phyloP scores from a whole-genome alignment of 1,284 basidiomycete genomes.

The Malassezia sympodialis region DNA sequence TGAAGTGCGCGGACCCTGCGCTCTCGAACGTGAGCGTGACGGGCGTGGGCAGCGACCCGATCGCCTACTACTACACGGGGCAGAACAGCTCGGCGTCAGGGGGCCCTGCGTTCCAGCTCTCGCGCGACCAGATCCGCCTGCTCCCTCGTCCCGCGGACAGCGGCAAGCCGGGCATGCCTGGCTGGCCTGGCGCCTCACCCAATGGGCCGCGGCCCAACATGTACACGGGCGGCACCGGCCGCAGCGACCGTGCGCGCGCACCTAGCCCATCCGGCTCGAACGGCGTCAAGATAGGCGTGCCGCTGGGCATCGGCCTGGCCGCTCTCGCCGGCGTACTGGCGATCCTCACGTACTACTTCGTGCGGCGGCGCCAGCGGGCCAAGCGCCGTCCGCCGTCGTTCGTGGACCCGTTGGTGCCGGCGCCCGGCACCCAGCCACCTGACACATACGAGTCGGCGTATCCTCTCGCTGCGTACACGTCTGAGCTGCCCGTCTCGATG shows the following conservation, averaged over 20 bases:
- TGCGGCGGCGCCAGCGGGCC: neutral
- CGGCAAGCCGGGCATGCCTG: slow-evolving; percentile 17
- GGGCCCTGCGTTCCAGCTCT: slow-evolving; percentile 23
- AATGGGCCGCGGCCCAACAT: slow-evolving; percentile 9
- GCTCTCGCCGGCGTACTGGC: neutral
- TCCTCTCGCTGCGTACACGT: neutral
- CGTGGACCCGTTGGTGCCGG: neutral
- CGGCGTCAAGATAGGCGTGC: slow-evolving; percentile 15
- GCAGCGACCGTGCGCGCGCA: neutral
- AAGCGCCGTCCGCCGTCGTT: neutral
- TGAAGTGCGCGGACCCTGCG: slow-evolving; percentile 23
- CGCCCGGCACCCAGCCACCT: neutral
- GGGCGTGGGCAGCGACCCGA: slow-evolving; percentile 11
- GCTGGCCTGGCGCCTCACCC: neutral
- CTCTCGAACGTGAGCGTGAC: slow-evolving; percentile 15
- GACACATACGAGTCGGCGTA: neutral
- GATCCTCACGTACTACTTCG: neutral
- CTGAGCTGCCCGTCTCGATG: neutral
- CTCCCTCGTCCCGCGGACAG: slow-evolving; percentile 16
- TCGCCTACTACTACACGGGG: slow-evolving; percentile 37
- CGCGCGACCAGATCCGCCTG: slow-evolving; percentile 17
- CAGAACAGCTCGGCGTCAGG: slow-evolving; percentile 12
- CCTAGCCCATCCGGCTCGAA: neutral
- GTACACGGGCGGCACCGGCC: slow-evolving; percentile 17
- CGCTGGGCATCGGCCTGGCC: slow-evolving; percentile 15